These are phyloP conservation scores for Dactylellina cionopaga DNA, from an alignment of 2,329 filamentous ascomycete species.

Conservation along the genomic window DNA sequence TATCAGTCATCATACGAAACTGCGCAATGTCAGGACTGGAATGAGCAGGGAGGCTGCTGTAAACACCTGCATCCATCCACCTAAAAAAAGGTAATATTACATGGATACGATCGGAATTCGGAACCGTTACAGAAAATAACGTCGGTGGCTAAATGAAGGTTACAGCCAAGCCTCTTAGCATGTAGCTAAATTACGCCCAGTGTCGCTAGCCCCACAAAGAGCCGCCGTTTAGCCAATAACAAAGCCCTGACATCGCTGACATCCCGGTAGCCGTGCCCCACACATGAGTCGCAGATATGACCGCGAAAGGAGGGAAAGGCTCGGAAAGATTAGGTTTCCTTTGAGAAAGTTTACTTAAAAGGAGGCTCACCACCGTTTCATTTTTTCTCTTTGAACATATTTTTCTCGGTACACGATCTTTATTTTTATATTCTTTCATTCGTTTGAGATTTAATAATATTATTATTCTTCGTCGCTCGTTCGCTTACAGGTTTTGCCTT, in stretches of 20 bases:
- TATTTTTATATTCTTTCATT: neutral
- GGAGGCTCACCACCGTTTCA: neutral
- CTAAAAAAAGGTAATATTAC: too few relatives aligned
- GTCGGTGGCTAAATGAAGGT: neutral
- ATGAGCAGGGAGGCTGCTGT: too few relatives aligned
- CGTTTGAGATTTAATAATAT: neutral
- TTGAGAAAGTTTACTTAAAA: neutral
- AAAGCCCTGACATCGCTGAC: neutral
- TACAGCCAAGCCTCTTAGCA: neutral
- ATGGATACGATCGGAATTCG: neutral
- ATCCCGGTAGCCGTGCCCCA: neutral
- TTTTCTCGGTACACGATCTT: neutral
- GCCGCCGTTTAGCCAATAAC: neutral
- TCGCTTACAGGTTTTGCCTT: neutral
- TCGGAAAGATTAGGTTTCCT: neutral
- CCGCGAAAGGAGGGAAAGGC: neutral
- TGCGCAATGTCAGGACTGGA: too few relatives aligned
- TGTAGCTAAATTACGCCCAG: conserved; percentile 26
- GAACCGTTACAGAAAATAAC: neutral
- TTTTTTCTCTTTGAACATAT: neutral
- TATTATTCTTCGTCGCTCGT: neutral
- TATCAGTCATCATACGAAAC: too few relatives aligned
- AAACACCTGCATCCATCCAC: too few relatives aligned
- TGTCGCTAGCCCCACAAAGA: conserved; percentile 9
- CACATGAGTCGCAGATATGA: conserved; percentile 2